Conservation (phyloP, 352 stramenopile species). For the Globisporangium mamillatum region DNA sequence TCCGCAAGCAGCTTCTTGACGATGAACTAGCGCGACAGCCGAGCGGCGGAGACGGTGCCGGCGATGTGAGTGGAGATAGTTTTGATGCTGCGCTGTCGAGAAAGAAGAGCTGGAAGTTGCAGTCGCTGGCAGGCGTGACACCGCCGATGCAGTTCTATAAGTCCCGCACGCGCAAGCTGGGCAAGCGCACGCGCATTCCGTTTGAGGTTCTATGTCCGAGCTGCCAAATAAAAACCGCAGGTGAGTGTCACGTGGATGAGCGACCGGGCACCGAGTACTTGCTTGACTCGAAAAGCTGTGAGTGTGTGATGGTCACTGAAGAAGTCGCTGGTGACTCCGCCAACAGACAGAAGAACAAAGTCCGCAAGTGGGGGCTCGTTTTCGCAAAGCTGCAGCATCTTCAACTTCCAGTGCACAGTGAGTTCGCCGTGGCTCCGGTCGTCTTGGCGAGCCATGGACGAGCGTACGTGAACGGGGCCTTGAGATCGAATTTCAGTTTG, state of each 20-base stretch:
- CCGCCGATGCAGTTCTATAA: conserved; percentile 47
- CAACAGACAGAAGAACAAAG: conserved; percentile 7
- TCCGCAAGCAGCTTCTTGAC: conserved; percentile 16
- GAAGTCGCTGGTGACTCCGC: not conserved
- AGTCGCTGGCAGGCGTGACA: conserved; percentile 24
- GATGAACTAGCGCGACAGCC: conserved; percentile 5
- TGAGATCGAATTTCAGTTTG: not conserved
- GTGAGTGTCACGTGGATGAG: conserved; percentile 46
- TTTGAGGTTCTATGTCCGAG: conserved; percentile 52
- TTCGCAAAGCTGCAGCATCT: conserved; percentile 30
- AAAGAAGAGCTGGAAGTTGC: conserved; percentile 31
- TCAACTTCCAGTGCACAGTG: conserved; percentile 20
- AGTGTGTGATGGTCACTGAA: conserved; percentile 26
- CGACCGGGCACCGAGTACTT: conserved; percentile 39
- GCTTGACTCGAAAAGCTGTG: conserved; percentile 50
- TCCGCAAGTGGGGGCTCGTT: conserved; percentile 38
- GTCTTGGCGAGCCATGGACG: not conserved
- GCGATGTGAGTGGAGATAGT: no score
- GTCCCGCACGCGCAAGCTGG: conserved; percentile 34
- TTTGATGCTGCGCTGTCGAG: not conserved
- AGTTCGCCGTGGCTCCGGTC: conserved; percentile 20
- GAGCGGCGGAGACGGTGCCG: no score
- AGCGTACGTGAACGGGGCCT: not conserved
- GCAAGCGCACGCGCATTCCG: conserved; percentile 35
- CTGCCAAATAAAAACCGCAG: conserved; percentile 51